Evolutionary conservation across 495 filamentous ascomycete species (phyloP).

Genomic region (Neurospora sp.): DNA sequence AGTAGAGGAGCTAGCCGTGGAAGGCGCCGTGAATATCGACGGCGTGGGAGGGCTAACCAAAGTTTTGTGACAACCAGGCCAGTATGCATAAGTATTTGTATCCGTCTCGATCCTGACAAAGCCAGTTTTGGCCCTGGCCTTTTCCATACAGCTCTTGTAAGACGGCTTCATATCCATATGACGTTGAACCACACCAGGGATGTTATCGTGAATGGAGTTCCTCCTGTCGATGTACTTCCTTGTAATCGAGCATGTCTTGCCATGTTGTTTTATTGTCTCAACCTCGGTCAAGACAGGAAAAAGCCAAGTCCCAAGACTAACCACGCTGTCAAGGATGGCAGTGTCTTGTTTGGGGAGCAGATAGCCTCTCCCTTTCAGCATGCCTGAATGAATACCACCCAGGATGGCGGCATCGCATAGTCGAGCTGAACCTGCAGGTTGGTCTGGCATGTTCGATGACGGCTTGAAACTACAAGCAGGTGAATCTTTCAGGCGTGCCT

Average conservation of each 20-base stretch:
- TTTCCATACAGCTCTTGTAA: neutral
- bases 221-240: neutral
- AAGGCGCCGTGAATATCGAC: too few species aligned
- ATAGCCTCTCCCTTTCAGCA: neutral
- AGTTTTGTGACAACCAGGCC: too few species aligned
- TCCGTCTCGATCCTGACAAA: too few species aligned
- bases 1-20: too few species aligned
- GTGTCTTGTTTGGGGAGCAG: neutral
- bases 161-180: too few species aligned
- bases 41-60: too few species aligned
- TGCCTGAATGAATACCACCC: neutral
- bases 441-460: too few species aligned
- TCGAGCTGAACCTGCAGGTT: neutral
- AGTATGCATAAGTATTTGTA: too few species aligned
- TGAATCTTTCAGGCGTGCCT: neutral
- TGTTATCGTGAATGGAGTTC: too few species aligned
- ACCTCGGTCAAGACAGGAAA: neutral
- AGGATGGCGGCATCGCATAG: neutral
- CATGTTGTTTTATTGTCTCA: neutral
- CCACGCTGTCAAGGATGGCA: too few species aligned
- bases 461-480: neutral
- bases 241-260: neutral
- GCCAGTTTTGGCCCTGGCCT: neutral
- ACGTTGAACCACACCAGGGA: too few species aligned
- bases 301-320: too few species aligned